phyloP scores from a whole-genome alignment of 371 early-diverging fungal genomes.

The Mucor circinelloides region DNA sequence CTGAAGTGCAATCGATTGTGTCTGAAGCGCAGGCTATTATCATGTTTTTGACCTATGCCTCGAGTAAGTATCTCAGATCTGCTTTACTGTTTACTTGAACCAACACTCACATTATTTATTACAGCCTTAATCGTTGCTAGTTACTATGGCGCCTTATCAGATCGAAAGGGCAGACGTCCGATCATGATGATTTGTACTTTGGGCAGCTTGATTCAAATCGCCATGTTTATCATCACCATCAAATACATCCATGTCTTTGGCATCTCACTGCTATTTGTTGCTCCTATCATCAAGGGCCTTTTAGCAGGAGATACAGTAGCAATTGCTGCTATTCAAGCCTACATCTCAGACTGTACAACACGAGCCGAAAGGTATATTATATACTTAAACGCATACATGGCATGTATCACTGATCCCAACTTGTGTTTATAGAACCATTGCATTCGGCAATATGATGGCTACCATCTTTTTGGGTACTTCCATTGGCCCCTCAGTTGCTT shows the following conservation, averaged over 20 bases:
- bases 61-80: constrained; percentile 20
- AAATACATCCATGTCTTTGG: constrained; percentile 30
- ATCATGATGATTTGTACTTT: constrained; percentile 32
- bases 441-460: constrained; percentile 41
- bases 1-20: constrained; percentile 45
- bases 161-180: constrained; percentile 32
- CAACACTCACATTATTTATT: not conserved
- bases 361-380: constrained; percentile 20
- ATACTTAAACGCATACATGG: too few relatives aligned
- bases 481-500: constrained; percentile 31
- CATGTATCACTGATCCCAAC: too few relatives aligned
- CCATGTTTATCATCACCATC: constrained; percentile 24
- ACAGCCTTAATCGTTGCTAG: constrained; percentile 40
- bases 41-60: constrained; percentile 30
- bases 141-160: constrained; percentile 43
- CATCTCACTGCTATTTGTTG: constrained; percentile 32
- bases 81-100: too few relatives aligned
- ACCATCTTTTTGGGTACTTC: constrained; percentile 28
- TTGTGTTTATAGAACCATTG: constrained; percentile 33
- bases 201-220: constrained; percentile 28
- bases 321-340: constrained; percentile 40
- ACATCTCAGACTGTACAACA: constrained; percentile 44
- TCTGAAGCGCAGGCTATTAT: constrained; percentile 37
- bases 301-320: constrained; percentile 36
- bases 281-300: constrained; percentile 38